Evolutionary conservation across 768 basidiomycete species (phyloP).

Genomic region (Brasilioporus rufonigricans): DNA sequence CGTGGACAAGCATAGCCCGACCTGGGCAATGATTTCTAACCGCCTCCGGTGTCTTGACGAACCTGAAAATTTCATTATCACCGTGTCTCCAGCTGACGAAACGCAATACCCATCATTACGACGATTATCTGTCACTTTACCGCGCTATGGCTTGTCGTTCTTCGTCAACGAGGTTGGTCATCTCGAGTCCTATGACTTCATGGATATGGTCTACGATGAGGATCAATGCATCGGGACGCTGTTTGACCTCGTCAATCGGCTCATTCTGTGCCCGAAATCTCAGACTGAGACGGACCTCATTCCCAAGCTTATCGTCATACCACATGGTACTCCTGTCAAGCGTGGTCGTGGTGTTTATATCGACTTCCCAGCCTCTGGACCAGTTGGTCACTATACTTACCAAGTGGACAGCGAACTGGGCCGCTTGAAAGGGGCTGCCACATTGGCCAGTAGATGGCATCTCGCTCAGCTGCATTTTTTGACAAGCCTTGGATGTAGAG

Average conservation of each 20-base stretch:
- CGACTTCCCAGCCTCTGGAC: too few species aligned
- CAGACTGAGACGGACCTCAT: neutral
- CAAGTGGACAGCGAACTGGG: neutral
- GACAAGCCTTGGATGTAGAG: neutral
- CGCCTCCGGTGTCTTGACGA: neutral
- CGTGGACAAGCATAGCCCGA: neutral
- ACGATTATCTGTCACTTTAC: neutral
- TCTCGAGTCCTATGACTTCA: neutral
- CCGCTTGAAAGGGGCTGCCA: neutral
- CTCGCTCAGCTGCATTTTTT: neutral
- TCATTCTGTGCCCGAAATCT: neutral
- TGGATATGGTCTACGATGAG: neutral
- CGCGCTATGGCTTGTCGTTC: neutral
- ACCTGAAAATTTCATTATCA: neutral
- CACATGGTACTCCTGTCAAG: too few species aligned
- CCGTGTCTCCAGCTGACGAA: neutral
- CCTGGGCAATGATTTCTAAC: neutral
- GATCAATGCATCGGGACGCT: neutral
- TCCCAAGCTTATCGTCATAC: neutral
- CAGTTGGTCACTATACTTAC: neutral
- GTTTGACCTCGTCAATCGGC: neutral
- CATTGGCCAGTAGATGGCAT: neutral
- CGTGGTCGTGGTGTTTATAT: too few species aligned
- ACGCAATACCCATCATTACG: too few species aligned
- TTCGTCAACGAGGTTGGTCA: neutral